Evolutionary conservation across 1,284 basidiomycete genomes (phyloP), one percentile per base, ranked within the genome.

Genomic region (Ganoderma lingzhi): DNA sequence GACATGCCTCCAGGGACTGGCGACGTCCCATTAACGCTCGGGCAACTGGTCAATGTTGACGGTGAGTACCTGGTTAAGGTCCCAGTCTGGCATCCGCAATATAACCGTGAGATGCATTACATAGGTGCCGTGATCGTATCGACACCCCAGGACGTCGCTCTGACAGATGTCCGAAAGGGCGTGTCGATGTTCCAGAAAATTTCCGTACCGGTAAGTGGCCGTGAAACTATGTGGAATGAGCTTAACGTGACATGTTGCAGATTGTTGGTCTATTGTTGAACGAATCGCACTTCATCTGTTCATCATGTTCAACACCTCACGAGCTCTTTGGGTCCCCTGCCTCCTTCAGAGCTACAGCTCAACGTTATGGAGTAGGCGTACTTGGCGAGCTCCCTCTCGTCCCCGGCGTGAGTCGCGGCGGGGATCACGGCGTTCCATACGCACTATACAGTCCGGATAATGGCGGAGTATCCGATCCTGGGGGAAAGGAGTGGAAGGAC

Each of bases 1-100:
- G 98, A 99, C 80, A 96, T 98, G 92, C 97, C 97, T 0, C 97
- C 97, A 0, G 97, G 98, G 0, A 99, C 97, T 0, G 97, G 97
- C 0, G 97, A 99, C 78, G 96, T 99, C 0, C 95, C 96, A 10
- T 86, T 99, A 60, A 97, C 94, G 14, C 85, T 99, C 0, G 96
- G 95, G 0, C 98, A 99, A 78, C 87, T 99, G 6, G 96, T 98
- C 0, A 82, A 87, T 15, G 93, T 97, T 1, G 90, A 97, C 76
- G 96, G 96, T 96, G 65, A 41, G 85, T 35, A 8, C 14, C 45
- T 23, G 14, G 3, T n/a, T 32, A 10, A 41, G 23, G 23, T 41
- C 14, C 19, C 59, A 23, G 23, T 41, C n/a, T 1, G 39, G n/a
- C n/a, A 42, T 23, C 23, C 39, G 35, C 28, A n/a, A 42, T 42